A percentile compares a stretch with the other conserved stretches of the same genome.
Conservation (phyloP, 495 filamentous ascomycete species). For the Usnea hakonensis region DNA sequence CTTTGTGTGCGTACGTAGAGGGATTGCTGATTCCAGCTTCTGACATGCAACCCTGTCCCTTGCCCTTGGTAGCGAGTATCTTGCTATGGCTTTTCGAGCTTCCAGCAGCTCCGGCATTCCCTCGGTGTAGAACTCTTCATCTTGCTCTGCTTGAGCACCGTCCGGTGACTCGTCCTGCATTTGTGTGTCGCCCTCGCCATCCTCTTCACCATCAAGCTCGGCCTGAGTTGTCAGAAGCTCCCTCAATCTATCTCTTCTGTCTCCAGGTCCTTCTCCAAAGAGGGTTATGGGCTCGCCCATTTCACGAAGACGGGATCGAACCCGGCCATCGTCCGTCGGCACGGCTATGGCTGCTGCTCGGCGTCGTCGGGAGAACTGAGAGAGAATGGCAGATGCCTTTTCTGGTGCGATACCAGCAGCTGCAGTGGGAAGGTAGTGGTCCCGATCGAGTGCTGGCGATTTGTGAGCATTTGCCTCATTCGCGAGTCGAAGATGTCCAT, state of each 20-base stretch:
- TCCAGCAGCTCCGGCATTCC: slow-evolving; percentile 66
- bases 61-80: slow-evolving; percentile 76
- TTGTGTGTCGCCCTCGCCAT: slow-evolving; percentile 55
- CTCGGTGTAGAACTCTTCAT: slow-evolving; percentile 94
- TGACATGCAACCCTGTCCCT: slow-evolving; percentile 67
- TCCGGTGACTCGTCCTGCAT: slow-evolving; percentile 45
- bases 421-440: slow-evolving; percentile 71
- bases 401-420: slow-evolving; percentile 73
- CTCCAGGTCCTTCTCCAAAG: slow-evolving; percentile 84
- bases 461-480: neutral
- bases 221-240: slow-evolving; percentile 67
- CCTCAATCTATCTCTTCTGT: slow-evolving; percentile 79
- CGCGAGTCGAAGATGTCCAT: slow-evolving; percentile 26
- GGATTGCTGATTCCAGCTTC: slow-evolving; percentile 70
- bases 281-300: slow-evolving; percentile 88
- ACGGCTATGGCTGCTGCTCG: slow-evolving; percentile 86
- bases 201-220: slow-evolving; percentile 52
- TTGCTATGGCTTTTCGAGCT: slow-evolving; percentile 73
- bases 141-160: slow-evolving; percentile 54
- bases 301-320: slow-evolving; percentile 71
- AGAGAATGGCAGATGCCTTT: slow-evolving; percentile 78
- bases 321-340: slow-evolving; percentile 86
- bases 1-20: slow-evolving; percentile 80
- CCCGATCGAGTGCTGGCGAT: slow-evolving; percentile 63
- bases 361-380: slow-evolving; percentile 83